These are phyloP conservation scores for Myxozyma vanderwaltii DNA, from an alignment of 805 yeast species.

Conservation along the genomic window DNA sequence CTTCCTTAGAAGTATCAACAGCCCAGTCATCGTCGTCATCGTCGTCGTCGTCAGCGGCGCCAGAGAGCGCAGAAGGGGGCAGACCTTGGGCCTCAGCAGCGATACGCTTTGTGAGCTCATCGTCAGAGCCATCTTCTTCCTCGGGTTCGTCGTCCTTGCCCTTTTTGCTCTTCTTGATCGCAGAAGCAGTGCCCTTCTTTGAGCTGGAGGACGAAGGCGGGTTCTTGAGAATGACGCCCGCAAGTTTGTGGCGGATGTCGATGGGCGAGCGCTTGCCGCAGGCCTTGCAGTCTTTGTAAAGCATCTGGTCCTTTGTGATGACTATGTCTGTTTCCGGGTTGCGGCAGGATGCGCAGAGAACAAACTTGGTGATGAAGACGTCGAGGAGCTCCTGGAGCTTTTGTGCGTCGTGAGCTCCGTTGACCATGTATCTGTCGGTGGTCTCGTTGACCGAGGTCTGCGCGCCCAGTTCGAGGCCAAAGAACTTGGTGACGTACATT, in stretches of 20 bases:
- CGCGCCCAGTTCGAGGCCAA: slow-evolving; percentile 97
- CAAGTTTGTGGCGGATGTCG: slow-evolving; percentile 82
- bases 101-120: slow-evolving; percentile 73
- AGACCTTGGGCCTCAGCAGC: slow-evolving; percentile 80
- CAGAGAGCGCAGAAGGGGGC: slow-evolving; percentile 41
- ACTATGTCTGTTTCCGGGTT: slow-evolving; percentile 96
- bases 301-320: slow-evolving; percentile 69
- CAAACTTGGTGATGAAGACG: slow-evolving; percentile 90
- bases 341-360: slow-evolving; percentile 90
- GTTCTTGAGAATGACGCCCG: slow-evolving; percentile 85
- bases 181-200: slow-evolving; percentile 61
- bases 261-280: slow-evolving; percentile 88
- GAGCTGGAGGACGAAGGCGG: slow-evolving; percentile 58
- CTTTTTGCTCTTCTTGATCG: slow-evolving; percentile 46
- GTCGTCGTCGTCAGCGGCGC: slow-evolving; percentile 53
- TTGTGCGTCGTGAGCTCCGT: slow-evolving; percentile 89
- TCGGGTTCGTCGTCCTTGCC: slow-evolving; percentile 54
- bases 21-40: slow-evolving; percentile 95
- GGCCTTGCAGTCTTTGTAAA: slow-evolving; percentile 95
- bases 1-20: slow-evolving; percentile 95
- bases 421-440: slow-evolving; percentile 84
- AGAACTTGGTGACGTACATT: slow-evolving; percentile 85
- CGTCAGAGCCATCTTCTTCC: slow-evolving; percentile 53
- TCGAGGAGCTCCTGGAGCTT: slow-evolving; percentile 93
- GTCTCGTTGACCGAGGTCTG: slow-evolving; percentile 81